Percentiles rank a stretch among this genome's conserved stretches.
Evolutionary conservation across 352 stramenopile genomes (phyloP).

Genomic region (Albugo candida): DNA sequence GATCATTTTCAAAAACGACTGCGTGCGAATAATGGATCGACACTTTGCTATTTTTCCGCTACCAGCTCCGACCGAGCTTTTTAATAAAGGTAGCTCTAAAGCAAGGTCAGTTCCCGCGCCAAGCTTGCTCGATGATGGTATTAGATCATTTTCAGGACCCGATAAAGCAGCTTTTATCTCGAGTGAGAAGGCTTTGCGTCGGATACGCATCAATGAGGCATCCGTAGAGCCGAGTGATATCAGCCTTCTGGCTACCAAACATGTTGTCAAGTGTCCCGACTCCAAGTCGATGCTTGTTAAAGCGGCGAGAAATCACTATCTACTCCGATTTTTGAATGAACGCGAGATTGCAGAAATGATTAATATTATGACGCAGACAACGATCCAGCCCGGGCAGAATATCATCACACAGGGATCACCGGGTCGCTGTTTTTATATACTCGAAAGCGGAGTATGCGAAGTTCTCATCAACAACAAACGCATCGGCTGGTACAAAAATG

Average conservation of each 20-base stretch:
- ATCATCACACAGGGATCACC: constrained; percentile 67
- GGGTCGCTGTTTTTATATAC: constrained; percentile 87
- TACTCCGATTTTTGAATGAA: constrained; percentile 60
- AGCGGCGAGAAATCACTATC: constrained; percentile 63
- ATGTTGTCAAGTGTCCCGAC: constrained; percentile 52
- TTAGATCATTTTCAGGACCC: too few relatives aligned
- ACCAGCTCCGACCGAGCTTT: too few relatives aligned
- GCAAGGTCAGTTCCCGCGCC: too few relatives aligned
- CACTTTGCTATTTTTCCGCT: too few relatives aligned
- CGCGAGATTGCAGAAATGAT: constrained; percentile 68
- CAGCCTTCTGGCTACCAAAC: constrained; percentile 19
- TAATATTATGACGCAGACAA: constrained; percentile 63
- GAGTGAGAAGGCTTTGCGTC: constrained; percentile 23
- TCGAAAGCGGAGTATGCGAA: constrained; percentile 78
- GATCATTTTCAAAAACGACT: too few relatives aligned
- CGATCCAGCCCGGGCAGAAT: constrained; percentile 30
- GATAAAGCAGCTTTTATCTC: too few relatives aligned
- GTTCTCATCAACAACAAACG: constrained; percentile 69
- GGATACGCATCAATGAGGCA: constrained; percentile 57
- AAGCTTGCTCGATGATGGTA: too few relatives aligned
- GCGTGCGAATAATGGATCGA: too few relatives aligned
- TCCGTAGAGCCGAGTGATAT: constrained; percentile 49
- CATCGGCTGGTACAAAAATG: constrained; percentile 55
- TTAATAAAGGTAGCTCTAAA: too few relatives aligned
- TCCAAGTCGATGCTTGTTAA: constrained; percentile 59